Conservation (phyloP, 23 red algal genomes). For the Gracilaria caudata region DNA sequence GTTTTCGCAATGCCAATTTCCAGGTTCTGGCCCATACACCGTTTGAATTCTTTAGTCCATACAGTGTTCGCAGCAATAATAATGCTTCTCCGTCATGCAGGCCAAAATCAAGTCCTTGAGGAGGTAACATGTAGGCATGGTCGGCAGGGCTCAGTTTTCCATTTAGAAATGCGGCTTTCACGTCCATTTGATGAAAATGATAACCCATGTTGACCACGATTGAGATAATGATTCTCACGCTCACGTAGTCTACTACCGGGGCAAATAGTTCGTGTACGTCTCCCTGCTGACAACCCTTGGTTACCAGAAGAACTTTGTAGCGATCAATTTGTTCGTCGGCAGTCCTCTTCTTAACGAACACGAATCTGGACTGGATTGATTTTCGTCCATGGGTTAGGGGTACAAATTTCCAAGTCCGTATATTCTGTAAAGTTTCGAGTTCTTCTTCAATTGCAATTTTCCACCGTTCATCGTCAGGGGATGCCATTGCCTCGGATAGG, state of each 20-base stretch:
- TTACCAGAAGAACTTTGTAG: constrained; percentile 9
- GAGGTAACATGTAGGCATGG: not conserved
- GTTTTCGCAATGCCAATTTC: not conserved
- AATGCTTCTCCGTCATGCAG: not conserved
- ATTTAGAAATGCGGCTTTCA: constrained; percentile 1
- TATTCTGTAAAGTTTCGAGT: no score
- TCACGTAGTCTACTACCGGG: constrained; percentile 23
- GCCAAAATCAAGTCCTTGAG: not conserved
- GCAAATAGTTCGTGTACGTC: constrained; percentile 3
- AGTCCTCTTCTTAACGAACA: not conserved
- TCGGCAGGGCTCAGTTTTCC: not conserved
- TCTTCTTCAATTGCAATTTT: no score
- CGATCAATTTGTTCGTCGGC: not conserved
- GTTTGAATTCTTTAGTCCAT: constrained; percentile 13
- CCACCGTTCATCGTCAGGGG: no score
- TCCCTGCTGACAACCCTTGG: constrained; percentile 16
- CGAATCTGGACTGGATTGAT: not conserved
- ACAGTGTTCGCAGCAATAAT: constrained; percentile 20
- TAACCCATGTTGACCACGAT: not conserved
- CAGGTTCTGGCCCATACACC: not conserved
- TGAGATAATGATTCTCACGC: not conserved
- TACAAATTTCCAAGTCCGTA: no score
- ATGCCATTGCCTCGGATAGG: no score
- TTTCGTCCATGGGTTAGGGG: not conserved
- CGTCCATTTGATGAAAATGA: not conserved